Evolutionary conservation across 2,329 filamentous ascomycete genomes (phyloP).

Genomic region (Monosporascus sp.): DNA sequence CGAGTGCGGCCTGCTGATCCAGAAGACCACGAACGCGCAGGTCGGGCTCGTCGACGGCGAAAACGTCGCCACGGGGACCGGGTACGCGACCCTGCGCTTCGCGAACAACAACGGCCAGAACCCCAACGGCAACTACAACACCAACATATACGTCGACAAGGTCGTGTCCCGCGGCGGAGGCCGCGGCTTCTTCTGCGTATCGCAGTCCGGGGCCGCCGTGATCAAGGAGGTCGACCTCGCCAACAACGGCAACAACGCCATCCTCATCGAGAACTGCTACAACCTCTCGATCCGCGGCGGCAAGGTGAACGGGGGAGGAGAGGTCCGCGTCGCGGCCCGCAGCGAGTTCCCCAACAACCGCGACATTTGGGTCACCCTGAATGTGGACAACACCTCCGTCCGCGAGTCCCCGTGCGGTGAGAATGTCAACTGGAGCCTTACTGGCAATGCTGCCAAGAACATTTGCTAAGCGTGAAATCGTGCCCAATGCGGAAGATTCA

Average conservation of each 20-base stretch:
- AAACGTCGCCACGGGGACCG: constrained; percentile 46
- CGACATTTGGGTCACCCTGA: constrained; percentile 44
- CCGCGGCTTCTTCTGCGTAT: constrained; percentile 53
- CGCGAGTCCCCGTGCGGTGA: constrained; percentile 49
- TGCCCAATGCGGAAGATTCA: too few species aligned
- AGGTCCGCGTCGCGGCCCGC: constrained; percentile 48
- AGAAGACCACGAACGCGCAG: constrained; percentile 45
- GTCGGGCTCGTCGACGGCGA: constrained; percentile 52
- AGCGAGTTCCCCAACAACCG: constrained; percentile 48
- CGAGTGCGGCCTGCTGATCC: constrained; percentile 52
- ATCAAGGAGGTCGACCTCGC: constrained; percentile 46
- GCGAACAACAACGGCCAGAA: constrained; percentile 51
- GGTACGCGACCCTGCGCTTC: constrained; percentile 52
- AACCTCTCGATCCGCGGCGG: constrained; percentile 46
- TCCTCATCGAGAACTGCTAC: constrained; percentile 57
- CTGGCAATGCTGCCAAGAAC: constrained; percentile 37
- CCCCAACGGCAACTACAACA: constrained; percentile 42
- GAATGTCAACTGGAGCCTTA: constrained; percentile 45
- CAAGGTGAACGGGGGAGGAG: constrained; percentile 48
- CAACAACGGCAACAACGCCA: constrained; percentile 49
- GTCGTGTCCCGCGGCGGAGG: constrained; percentile 52
- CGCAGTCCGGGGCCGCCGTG: constrained; percentile 46
- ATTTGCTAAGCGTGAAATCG: constrained; percentile 30
- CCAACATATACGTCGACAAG: constrained; percentile 47
- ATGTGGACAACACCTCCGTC: constrained; percentile 45